Evolutionary conservation across 768 basidiomycete species (phyloP).

Genomic region (Boletus rubroflammeus): DNA sequence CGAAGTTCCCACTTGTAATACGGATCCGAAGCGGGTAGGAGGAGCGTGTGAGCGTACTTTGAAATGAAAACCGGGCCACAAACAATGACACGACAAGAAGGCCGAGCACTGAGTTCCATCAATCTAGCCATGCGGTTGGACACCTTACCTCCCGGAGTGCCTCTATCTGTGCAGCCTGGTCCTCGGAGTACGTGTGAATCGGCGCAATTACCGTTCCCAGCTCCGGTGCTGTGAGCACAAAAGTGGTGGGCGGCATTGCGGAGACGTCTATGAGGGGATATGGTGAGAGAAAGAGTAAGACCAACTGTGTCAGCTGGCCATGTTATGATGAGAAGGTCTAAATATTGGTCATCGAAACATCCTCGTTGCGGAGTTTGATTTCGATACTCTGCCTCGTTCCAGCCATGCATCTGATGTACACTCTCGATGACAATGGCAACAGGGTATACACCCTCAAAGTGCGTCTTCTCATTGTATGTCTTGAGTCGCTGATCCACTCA

Average conservation of each 20-base stretch:
- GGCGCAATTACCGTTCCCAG: constrained; percentile 52
- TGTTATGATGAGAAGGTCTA: not conserved
- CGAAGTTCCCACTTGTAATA: constrained; percentile 76
- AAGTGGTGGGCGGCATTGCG: constrained; percentile 39
- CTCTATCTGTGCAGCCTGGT: constrained; percentile 57
- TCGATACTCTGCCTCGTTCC: constrained; percentile 6
- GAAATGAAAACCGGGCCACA: not conserved
- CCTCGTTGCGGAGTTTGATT: constrained; percentile 17
- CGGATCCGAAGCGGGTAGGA: constrained; percentile 62
- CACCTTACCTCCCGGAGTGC: constrained; percentile 56
- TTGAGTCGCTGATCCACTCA: constrained; percentile 3
- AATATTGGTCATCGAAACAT: not conserved
- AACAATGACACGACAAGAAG: not conserved
- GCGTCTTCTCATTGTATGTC: constrained; percentile 11
- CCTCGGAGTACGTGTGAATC: constrained; percentile 56
- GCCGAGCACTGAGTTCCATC: not conserved
- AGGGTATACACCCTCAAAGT: constrained; percentile 94
- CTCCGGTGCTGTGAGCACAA: constrained; percentile 55
- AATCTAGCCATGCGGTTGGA: not conserved
- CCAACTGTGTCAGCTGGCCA: not conserved
- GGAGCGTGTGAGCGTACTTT: constrained; percentile 65
- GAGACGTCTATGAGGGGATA: not conserved
- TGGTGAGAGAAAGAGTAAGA: not conserved
- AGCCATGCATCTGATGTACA: constrained; percentile 98
- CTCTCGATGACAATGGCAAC: constrained; percentile 68